Base-by-base conservation (phyloP, 306 rosid genomes). In the Begonia fuchsioides region DNA sequence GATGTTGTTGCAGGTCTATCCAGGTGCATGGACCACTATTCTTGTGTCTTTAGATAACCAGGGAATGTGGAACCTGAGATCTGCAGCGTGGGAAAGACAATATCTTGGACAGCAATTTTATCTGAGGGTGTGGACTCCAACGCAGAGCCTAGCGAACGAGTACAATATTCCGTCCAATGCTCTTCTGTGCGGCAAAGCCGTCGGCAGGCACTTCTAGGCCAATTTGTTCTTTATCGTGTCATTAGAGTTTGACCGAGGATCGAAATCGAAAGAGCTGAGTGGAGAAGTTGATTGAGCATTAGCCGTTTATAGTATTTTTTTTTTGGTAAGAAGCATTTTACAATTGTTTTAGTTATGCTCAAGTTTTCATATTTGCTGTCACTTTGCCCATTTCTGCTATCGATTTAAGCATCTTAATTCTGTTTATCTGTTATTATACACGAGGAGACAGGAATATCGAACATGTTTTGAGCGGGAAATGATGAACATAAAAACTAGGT, bases 61-160 rank as follows among this genome's bases (percentile, higher is more conserved):
- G 59, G 98, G 98, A 1, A 85, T 90, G 96, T 90, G 98, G 98
- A 90, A 85, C 47, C 32, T 85, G 75, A 85, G 98, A 53, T 90
- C 98, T 1, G 82, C 98, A 39, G 67, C 75, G 39, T 90, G 95
- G 98, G 98, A 82, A 59, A 85, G 93, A 61, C 95, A 90, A 55
- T 82, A 85, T 64, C 78, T 85, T 63, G 98, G 98, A 40, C 96
- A 90, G 26, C 98, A 90, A 19, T 58, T 90, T 14, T 90, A 90
- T 68, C 66, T 85, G 1, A 72, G 82, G 65, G 98, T 90, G 15
- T 90, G 94, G 92, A 73, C 54, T 69, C 67, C 80, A 39, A 70
- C 60, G 13, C 82, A 32, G 2, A 77, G 63, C 66, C 78, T 76
- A 53, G 75, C 93, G 14, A 90, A 82, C 68, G 98, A 90, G 64